phyloP scores from a whole-genome alignment of 192 early-diverging fungal species.

The Backusella liffmaniae region DNA sequence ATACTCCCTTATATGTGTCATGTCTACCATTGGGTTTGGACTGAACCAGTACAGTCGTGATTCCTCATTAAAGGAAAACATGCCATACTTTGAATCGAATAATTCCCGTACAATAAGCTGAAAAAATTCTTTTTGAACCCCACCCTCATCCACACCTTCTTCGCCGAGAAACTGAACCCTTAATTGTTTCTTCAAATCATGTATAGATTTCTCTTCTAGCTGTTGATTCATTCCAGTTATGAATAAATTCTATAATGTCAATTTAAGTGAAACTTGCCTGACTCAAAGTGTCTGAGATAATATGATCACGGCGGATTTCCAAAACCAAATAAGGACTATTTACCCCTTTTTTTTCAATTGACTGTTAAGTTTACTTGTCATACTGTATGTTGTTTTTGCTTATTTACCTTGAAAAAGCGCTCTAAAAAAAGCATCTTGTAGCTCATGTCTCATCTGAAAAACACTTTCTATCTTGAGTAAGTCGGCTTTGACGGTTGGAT shows the following conservation, averaged over 20 bases:
- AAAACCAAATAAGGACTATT: slow-evolving; percentile 73
- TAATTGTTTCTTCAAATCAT: slow-evolving; percentile 89
- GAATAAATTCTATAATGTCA: background rate
- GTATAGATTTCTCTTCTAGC: slow-evolving; percentile 73
- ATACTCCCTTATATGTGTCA: slow-evolving; percentile 71
- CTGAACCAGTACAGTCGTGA: slow-evolving; percentile 76
- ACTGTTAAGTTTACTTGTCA: background rate
- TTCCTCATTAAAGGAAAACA: slow-evolving; percentile 73
- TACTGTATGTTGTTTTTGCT: too few species aligned
- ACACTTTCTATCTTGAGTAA: slow-evolving; percentile 72
- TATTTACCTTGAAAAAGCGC: slow-evolving; percentile 59
- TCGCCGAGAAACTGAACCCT: slow-evolving; percentile 91
- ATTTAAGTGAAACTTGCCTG: slow-evolving; percentile 30
- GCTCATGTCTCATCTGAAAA: slow-evolving; percentile 63
- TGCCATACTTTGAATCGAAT: slow-evolving; percentile 91
- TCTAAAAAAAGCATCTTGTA: slow-evolving; percentile 78
- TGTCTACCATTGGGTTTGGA: slow-evolving; percentile 46
- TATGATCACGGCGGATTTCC: slow-evolving; percentile 67
- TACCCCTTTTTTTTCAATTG: slow-evolving; percentile 45
- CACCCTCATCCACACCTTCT: slow-evolving; percentile 94
- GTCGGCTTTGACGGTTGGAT: slow-evolving; percentile 70
- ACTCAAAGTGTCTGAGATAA: slow-evolving; percentile 67
- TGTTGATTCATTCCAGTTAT: slow-evolving; percentile 33
- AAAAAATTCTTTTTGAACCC: slow-evolving; percentile 98
- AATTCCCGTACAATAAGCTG: slow-evolving; percentile 86